These are phyloP conservation scores for Funneliformis mosseae DNA, from an alignment of 192 early-diverging fungal genomes.

Conservation along the genomic window DNA sequence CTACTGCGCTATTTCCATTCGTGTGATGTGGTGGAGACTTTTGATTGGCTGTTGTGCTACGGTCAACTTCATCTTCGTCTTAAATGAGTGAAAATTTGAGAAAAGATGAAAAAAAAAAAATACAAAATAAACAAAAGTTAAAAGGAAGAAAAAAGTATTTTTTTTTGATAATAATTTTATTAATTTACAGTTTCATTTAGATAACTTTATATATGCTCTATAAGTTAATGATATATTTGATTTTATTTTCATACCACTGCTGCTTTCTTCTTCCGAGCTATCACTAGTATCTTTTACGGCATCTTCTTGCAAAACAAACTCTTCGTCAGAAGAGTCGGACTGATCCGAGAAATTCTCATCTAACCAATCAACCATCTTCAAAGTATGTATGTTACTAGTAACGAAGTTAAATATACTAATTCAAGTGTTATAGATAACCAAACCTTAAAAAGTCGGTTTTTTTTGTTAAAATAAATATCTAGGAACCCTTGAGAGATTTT, in stretches of 20 bases:
- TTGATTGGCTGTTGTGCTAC: background rate
- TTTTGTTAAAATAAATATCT: background rate
- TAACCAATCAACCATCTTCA: background rate
- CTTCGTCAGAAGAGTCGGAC: background rate
- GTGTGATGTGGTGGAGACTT: background rate
- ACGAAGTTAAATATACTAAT: background rate
- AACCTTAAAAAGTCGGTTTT: background rate
- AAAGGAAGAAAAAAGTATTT: no score
- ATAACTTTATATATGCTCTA: background rate
- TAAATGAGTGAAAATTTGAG: no score
- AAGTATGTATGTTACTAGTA: background rate
- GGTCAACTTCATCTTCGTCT: background rate
- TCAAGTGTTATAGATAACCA: background rate
- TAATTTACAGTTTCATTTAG: no score
- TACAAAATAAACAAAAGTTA: background rate
- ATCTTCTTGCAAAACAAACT: background rate
- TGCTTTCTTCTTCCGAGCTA: background rate
- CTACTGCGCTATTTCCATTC: background rate
- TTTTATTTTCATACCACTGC: background rate
- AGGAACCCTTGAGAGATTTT: background rate
- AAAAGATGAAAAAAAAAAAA: background rate
- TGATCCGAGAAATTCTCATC: background rate
- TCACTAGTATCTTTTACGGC: background rate
- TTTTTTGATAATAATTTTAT: no score
- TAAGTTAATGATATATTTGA: background rate